phyloP scores from a whole-genome alignment of 2,329 filamentous ascomycete species.

The Pezicula rhizophila region DNA sequence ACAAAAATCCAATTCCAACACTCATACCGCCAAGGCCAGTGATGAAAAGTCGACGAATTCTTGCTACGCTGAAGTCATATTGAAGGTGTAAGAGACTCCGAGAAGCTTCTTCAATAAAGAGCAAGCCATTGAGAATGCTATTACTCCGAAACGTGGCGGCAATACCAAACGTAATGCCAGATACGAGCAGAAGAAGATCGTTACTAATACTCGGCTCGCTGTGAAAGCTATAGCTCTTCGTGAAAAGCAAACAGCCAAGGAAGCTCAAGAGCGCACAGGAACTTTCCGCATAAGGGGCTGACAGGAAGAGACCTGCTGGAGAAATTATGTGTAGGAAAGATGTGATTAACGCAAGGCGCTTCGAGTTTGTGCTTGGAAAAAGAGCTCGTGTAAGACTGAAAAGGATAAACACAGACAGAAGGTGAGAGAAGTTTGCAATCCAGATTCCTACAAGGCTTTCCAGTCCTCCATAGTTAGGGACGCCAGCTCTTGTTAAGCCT shows the following conservation, averaged over 20 bases:
- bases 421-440: slow-evolving; percentile 69
- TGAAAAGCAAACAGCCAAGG: slow-evolving; percentile 64
- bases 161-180: slow-evolving; percentile 65
- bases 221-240: slow-evolving; percentile 36
- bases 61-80: slow-evolving; percentile 34
- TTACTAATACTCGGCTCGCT: slow-evolving; percentile 24
- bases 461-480: slow-evolving; percentile 27
- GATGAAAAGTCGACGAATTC: slow-evolving; percentile 47
- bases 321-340: slow-evolving; percentile 75
- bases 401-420: slow-evolving; percentile 67
- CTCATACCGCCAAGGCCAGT: slow-evolving; percentile 61
- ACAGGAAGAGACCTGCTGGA: slow-evolving; percentile 84
- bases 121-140: slow-evolving; percentile 72
- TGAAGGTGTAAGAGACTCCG: slow-evolving; percentile 43
- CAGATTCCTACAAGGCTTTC: slow-evolving; percentile 53
- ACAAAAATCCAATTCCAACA: slow-evolving; percentile 59
- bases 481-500: slow-evolving; percentile 23
- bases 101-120: slow-evolving; percentile 54
- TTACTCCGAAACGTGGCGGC: slow-evolving; percentile 78
- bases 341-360: slow-evolving; percentile 58
- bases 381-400: slow-evolving; percentile 59
- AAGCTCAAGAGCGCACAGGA: slow-evolving; percentile 75
- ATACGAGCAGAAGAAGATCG: slow-evolving; percentile 48
- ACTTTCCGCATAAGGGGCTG: slow-evolving; percentile 78
- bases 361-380: slow-evolving; percentile 34